phyloP scores from a whole-genome alignment of 495 filamentous ascomycete genomes.

The Podospora appendiculata region DNA sequence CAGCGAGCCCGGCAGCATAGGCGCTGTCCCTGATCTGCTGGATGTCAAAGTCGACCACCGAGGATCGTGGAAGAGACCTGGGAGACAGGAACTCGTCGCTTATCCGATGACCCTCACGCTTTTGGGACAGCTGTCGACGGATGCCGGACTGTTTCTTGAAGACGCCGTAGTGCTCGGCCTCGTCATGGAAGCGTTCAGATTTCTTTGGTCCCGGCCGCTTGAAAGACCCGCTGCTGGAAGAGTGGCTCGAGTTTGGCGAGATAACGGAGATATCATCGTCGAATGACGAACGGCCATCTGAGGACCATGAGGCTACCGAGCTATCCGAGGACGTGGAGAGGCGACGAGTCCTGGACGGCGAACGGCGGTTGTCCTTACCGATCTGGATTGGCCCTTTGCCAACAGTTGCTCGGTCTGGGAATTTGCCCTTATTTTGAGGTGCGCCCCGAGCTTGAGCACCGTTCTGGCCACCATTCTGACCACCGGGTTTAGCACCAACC shows the following conservation, averaged over 20 bases:
- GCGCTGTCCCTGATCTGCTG: conserved; percentile 2
- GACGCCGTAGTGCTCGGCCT: too few relatives aligned
- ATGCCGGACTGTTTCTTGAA: too few relatives aligned
- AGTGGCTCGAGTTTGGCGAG: background rate
- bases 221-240: background rate
- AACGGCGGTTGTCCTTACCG: background rate
- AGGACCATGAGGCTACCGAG: conserved; percentile 6
- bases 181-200: background rate
- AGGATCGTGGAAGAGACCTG: background rate
- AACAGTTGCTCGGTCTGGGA: background rate
- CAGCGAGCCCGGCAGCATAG: conserved; percentile 8
- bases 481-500: background rate
- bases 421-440: too few relatives aligned
- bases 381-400: background rate
- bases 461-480: background rate
- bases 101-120: background rate
- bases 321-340: background rate
- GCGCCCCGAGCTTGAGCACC: too few relatives aligned
- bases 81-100: background rate
- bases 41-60: background rate
- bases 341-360: background rate
- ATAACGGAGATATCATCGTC: conserved; percentile 3
- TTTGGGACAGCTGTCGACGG: too few relatives aligned
- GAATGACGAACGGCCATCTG: background rate
- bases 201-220: background rate